Evolutionary conservation across 805 yeast genomes (phyloP).

Genomic region (Starmerella sp.): DNA sequence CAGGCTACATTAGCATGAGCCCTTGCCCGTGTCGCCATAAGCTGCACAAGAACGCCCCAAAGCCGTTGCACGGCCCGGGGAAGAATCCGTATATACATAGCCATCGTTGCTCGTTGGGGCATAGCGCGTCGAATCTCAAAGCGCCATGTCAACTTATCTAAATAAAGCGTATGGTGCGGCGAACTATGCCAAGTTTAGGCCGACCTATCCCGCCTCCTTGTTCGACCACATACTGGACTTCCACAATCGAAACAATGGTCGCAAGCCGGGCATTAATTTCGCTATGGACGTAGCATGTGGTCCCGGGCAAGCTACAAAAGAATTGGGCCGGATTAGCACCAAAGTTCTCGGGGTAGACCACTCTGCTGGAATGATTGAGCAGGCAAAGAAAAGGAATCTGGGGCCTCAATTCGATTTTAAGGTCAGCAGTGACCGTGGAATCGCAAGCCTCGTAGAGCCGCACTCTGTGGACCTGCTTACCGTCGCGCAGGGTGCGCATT

Average conservation of each 20-base stretch:
- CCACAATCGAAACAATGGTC: slow-evolving; percentile 1
- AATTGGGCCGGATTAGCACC: slow-evolving; percentile 37
- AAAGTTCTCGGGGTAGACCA: slow-evolving; percentile 53
- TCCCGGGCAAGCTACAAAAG: slow-evolving; percentile 60
- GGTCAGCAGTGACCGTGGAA: slow-evolving; percentile 22
- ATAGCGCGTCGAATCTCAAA: not conserved
- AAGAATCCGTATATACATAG: not conserved
- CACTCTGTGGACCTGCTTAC: slow-evolving; percentile 50
- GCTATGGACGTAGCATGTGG: slow-evolving; percentile 73
- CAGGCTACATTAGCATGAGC: too few relatives aligned
- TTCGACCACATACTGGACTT: slow-evolving; percentile 35
- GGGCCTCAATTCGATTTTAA: slow-evolving; percentile 20
- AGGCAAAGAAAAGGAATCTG: slow-evolving; percentile 30
- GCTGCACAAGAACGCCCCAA: not conserved
- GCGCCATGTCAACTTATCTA: slow-evolving; percentile 52
- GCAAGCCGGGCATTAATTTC: slow-evolving; percentile 12
- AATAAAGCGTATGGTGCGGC: slow-evolving; percentile 40
- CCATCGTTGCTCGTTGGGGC: too few relatives aligned
- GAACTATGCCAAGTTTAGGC: slow-evolving; percentile 49
- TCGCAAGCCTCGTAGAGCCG: slow-evolving; percentile 18
- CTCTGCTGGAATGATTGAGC: slow-evolving; percentile 44
- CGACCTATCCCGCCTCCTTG: slow-evolving; percentile 49
- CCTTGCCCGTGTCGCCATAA: too few relatives aligned
- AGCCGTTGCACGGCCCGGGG: not conserved
- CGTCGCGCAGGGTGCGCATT: slow-evolving; percentile 81